These are phyloP conservation scores for Rhytidiadelphus loreus DNA, from an alignment of 225 moss, liverwort and hornwort genomes.

Conservation along the genomic window DNA sequence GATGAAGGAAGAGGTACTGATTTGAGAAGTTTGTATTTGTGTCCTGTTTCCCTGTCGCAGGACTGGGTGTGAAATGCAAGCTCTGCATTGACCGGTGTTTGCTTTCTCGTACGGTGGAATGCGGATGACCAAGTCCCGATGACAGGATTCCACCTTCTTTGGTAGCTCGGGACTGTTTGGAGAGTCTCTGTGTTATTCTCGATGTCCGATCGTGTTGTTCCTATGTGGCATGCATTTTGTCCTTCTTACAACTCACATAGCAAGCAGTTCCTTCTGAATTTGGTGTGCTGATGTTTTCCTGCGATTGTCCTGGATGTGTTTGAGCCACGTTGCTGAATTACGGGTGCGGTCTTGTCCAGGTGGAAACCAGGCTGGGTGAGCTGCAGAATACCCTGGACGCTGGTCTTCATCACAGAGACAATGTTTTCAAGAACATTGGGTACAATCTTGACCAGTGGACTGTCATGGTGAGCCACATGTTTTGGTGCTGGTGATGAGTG, in stretches of 20 bases:
- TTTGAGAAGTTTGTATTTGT: neutral
- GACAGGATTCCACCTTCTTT: neutral
- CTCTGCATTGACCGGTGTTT: neutral
- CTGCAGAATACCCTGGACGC: slow-evolving; percentile 89
- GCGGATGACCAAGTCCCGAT: neutral
- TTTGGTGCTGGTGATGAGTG: too few species aligned
- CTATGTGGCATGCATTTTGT: neutral
- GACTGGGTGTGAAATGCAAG: neutral
- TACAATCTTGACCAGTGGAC: slow-evolving; percentile 88
- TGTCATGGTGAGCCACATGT: slow-evolving; percentile 47
- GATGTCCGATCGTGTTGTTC: neutral
- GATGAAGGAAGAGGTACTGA: slow-evolving; percentile 65
- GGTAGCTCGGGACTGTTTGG: neutral
- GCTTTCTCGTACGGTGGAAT: neutral
- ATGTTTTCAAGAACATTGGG: slow-evolving; percentile 76
- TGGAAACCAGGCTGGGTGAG: slow-evolving; percentile 61
- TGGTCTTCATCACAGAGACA: slow-evolving; percentile 75
- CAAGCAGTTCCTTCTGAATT: neutral
- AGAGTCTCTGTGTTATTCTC: neutral
- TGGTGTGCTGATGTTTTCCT: neutral
- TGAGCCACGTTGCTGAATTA: neutral
- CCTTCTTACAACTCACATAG: neutral
- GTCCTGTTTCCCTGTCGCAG: neutral
- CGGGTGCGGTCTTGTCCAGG: slow-evolving; percentile 24
- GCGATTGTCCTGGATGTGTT: neutral